Percentiles rank a stretch among this genome's conserved stretches.
These are phyloP conservation scores for Phyllachora maydis DNA, from an alignment of 2,329 filamentous ascomycete genomes.

Conservation along the genomic window DNA sequence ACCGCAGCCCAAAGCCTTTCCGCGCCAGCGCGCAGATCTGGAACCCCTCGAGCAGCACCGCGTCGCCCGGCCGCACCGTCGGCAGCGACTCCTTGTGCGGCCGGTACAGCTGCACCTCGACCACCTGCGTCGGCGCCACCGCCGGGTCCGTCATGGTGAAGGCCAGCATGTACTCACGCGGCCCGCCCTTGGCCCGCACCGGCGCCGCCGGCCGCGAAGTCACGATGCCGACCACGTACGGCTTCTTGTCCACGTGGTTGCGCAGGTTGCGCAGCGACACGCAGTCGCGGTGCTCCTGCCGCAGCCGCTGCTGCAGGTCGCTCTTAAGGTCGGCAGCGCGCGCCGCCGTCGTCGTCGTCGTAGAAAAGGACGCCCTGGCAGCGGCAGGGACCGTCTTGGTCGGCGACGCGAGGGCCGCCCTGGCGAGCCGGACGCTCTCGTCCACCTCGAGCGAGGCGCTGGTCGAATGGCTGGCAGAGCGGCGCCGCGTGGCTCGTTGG, in stretches of 20 bases:
- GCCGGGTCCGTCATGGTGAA: constrained; percentile 37
- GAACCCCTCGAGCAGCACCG: constrained; percentile 35
- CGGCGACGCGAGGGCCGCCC: constrained; percentile 8
- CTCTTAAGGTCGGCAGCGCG: constrained; percentile 18
- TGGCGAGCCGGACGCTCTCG: constrained; percentile 10
- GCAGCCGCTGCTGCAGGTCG: constrained; percentile 23
- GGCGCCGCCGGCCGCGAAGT: constrained; percentile 27
- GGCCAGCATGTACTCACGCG: constrained; percentile 36
- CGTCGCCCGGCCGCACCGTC: constrained; percentile 30
- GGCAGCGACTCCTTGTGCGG: constrained; percentile 36
- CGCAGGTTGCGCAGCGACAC: constrained; percentile 29
- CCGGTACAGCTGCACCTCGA: constrained; percentile 35
- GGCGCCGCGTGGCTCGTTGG: constrained; percentile 7
- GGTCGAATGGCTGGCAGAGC: constrained; percentile 9
- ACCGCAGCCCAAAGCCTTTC: constrained; percentile 32
- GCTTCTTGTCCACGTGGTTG: constrained; percentile 21
- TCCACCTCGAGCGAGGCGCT: constrained; percentile 8
- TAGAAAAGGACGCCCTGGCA: constrained; percentile 1
- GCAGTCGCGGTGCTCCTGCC: constrained; percentile 28
- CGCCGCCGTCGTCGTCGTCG: constrained; percentile 1
- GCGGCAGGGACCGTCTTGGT: too few species aligned
- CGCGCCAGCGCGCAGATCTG: constrained; percentile 28
- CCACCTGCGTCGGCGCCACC: constrained; percentile 22
- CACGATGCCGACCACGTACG: constrained; percentile 32
- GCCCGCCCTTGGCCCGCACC: constrained; percentile 31